Evolutionary conservation across 106 monocot species (phyloP).

Genomic region (Dendrobium officinale): DNA sequence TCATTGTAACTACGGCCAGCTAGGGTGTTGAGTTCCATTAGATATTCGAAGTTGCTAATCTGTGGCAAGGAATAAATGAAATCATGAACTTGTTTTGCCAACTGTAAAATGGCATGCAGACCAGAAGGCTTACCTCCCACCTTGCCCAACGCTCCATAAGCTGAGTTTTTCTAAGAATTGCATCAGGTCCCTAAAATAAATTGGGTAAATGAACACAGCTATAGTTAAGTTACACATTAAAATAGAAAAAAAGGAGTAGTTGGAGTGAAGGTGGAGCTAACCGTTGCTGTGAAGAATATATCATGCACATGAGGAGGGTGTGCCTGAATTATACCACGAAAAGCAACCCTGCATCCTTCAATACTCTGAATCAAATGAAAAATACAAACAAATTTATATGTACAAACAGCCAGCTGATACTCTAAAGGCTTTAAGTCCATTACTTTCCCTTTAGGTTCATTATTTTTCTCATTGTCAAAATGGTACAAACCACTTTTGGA

Average conservation of each 20-base stretch:
- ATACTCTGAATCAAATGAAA: constrained; percentile 45
- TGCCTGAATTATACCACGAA: constrained; percentile 75
- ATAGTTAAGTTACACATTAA: constrained; percentile 2
- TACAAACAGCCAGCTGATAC: not conserved
- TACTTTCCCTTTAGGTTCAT: too few species aligned
- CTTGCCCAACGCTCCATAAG: constrained; percentile 97
- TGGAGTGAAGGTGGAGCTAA: constrained; percentile 8
- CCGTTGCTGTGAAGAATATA: constrained; percentile 83
- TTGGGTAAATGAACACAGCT: not conserved
- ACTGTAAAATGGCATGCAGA: not conserved
- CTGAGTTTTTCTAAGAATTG: constrained; percentile 80
- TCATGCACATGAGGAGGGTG: constrained; percentile 79
- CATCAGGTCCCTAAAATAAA: constrained; percentile 71
- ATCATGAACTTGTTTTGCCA: not conserved
- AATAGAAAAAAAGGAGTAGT: not conserved
- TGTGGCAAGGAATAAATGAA: constrained; percentile 23
- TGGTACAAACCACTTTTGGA: not conserved
- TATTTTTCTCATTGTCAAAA: not conserved
- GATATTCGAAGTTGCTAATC: constrained; percentile 99
- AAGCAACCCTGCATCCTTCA: constrained; percentile 80
- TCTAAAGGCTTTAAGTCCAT: not conserved
- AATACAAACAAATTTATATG: not conserved
- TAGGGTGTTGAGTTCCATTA: constrained; percentile 94
- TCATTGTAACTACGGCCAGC: constrained; percentile 99
- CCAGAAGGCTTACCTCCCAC: constrained; percentile 78